A percentile compares a stretch with the other conserved stretches of the same genome.
Evolutionary conservation across 495 filamentous ascomycete species (phyloP).

Genomic region (Cercophora scortea): DNA sequence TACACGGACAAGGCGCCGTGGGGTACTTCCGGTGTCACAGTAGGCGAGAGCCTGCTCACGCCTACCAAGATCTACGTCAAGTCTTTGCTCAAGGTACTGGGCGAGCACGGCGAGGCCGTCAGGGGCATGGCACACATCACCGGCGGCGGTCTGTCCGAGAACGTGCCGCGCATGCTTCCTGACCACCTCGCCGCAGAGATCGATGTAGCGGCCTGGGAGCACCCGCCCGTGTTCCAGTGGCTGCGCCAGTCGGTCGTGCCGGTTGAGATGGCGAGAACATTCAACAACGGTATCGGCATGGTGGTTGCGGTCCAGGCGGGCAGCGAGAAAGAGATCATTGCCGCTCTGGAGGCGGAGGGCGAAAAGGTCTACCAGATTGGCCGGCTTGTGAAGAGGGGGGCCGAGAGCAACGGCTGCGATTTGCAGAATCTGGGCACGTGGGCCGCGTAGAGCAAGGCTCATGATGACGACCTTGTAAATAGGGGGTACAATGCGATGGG

Average conservation of each 20-base stretch:
- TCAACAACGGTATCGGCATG: slow-evolving; percentile 93
- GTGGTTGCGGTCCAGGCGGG: slow-evolving; percentile 64
- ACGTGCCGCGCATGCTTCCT: slow-evolving; percentile 89
- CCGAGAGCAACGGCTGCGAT: slow-evolving; percentile 56
- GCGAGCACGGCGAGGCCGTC: slow-evolving; percentile 34
- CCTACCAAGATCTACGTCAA: slow-evolving; percentile 80
- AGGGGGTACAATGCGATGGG: no score
- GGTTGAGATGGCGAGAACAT: slow-evolving; percentile 78
- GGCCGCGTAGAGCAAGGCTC: slow-evolving; percentile 23
- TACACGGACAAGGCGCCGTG: slow-evolving; percentile 72
- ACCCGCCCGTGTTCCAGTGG: slow-evolving; percentile 76
- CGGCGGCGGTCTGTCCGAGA: slow-evolving; percentile 84
- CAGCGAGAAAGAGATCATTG: slow-evolving; percentile 44
- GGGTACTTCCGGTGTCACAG: slow-evolving; percentile 32
- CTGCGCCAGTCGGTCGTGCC: slow-evolving; percentile 65
- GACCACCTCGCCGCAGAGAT: slow-evolving; percentile 64
- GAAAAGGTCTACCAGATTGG: slow-evolving; percentile 78
- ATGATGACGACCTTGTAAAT: no score
- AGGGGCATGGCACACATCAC: slow-evolving; percentile 96
- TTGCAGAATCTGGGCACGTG: slow-evolving; percentile 65
- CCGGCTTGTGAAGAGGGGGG: slow-evolving; percentile 45
- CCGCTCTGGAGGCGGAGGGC: slow-evolving; percentile 51
- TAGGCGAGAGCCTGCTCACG: slow-evolving; percentile 69
- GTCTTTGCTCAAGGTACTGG: slow-evolving; percentile 56
- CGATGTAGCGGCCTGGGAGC: slow-evolving; percentile 61